Conservation (phyloP, 768 basidiomycete species). For the Sutorius australiensis region DNA sequence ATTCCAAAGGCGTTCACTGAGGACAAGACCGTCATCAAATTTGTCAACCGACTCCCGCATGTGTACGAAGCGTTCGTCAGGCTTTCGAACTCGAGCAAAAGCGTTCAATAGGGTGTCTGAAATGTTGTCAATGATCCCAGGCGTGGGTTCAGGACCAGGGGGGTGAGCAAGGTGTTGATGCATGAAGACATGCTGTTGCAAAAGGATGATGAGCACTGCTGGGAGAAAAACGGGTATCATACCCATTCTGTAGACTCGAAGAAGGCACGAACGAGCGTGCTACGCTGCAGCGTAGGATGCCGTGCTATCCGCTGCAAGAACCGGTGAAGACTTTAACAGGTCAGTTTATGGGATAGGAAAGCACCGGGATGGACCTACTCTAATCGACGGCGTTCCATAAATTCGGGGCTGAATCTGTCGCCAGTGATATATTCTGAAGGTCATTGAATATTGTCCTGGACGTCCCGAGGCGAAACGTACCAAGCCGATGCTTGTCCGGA, state of each 20-base stretch:
- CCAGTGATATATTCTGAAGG: conserved; percentile 90
- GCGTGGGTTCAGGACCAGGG: conserved; percentile 73
- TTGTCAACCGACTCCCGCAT: conserved; percentile 93
- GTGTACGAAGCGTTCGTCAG: conserved; percentile 89
- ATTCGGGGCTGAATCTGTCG: conserved; percentile 94
- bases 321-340: conserved; percentile 68
- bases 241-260: conserved; percentile 99
- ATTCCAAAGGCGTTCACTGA: conserved; percentile 77
- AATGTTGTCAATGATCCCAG: conserved; percentile 87
- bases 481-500: conserved; percentile 94
- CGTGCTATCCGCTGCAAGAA: conserved; percentile 89
- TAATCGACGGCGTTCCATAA: conserved; percentile 86
- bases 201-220: conserved; percentile 2
- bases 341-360: conserved; percentile 1
- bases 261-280: conserved; percentile 88
- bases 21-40: conserved; percentile 88
- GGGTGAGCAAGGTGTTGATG: conserved; percentile 94
- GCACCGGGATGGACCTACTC: conserved; percentile 55
- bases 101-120: conserved; percentile 96
- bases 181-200: conserved; percentile 85
- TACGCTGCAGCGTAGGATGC: conserved; percentile 91
- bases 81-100: conserved; percentile 92
- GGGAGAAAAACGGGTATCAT: conserved; percentile 20
- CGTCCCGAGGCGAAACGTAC: conserved; percentile 44
- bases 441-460: conserved; percentile 1